Evolutionary conservation across 352 stramenopile genomes (phyloP), one percentile per base, ranked within the genome.

Genomic region (Globisporangium nagaii): DNA sequence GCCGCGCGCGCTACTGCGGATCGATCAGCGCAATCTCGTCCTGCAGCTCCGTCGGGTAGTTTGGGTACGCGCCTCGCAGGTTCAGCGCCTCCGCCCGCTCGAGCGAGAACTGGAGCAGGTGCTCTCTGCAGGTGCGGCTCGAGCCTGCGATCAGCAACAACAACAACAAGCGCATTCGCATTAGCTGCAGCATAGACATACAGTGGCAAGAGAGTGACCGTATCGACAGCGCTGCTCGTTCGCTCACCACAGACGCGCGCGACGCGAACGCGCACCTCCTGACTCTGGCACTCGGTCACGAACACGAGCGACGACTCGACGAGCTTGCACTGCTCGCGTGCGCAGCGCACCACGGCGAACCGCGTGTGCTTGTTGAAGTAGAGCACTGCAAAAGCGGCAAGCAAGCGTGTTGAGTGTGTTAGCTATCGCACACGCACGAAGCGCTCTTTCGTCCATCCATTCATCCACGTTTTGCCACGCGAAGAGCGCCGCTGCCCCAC

Each of bases 261-360:
- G 42, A 91, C 75, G 50, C 79, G 75, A 35, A 88, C 63, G 13
- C 68, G 71, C 27, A 89, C 24, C 24, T 91, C 80, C 66, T 88
- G 78, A 27, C 55, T 66, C 54, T 81, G 65, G 30, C 69, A 61
- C 37, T 79, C 72, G 15, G 75, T 91, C 43, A 89, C 75, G 45
- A 91, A 87, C 34, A 86, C 74, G 27, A 91, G 53, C 50, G 78
- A 86, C 48, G 73, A 80, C 65, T 91, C 78, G 17, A 91, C 75
- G 49, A 88, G 66, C 54, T 88, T 88, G 56, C 66, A 78, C 65
- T 84, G 66, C 56, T 89, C 79, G 15, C 80, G 71, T 10, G 78
- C 74, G 34, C 80, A 90, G 12, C 80, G 75, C 50, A 89, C 71
- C 19, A 72, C 78, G 27, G 73, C 71, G 13, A 89, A 31, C 40